Conservation (phyloP, 148 eudicot species). For the Vaccinium corymbosum region DNA sequence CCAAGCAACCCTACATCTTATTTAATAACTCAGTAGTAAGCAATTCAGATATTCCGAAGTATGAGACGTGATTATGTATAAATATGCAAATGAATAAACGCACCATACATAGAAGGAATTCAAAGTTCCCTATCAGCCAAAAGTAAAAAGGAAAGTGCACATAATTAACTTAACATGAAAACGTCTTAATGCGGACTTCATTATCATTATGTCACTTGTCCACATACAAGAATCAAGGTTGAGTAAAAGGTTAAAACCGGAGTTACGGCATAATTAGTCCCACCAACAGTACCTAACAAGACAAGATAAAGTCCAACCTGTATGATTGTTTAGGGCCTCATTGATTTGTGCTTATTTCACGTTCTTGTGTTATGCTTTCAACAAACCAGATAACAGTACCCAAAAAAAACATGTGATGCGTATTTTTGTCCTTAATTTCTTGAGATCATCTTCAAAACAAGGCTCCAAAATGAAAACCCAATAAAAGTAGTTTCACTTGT, state of each 20-base stretch:
- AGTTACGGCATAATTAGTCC: neutral
- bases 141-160: neutral
- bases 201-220: neutral
- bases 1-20: neutral
- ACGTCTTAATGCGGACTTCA: neutral
- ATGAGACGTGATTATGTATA: neutral
- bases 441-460: conserved; percentile 2
- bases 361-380: neutral
- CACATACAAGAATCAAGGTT: neutral
- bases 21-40: neutral
- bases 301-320: neutral
- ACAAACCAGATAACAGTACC: neutral
- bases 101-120: neutral
- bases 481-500: neutral
- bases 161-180: neutral
- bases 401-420: neutral
- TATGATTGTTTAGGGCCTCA: neutral
- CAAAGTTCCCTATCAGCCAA: neutral
- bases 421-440: neutral
- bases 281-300: neutral
- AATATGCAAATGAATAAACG: neutral
- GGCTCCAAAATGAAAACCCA: neutral
- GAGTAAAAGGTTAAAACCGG: neutral
- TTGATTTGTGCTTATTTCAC: neutral
- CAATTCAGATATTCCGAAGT: neutral